Evolutionary conservation across 1,284 basidiomycete species (phyloP), one percentile per base, ranked within the genome.

Genomic region (Takashimella tepidaria): DNA sequence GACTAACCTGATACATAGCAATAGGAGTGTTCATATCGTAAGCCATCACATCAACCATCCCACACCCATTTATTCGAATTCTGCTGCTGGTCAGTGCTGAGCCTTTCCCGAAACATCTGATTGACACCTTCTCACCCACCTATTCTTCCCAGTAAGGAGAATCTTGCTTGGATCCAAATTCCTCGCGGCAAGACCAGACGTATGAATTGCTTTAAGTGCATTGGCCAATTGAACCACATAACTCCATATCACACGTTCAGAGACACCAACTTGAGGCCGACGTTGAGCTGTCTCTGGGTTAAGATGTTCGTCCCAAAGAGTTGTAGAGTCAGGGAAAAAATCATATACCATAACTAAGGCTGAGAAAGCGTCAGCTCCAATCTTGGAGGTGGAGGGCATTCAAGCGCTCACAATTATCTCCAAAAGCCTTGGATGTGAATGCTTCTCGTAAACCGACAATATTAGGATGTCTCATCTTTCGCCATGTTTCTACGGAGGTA

Each of bases 371-470:
- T 57, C 24, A 54, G 55, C n/a, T 19, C 1, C n/a, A n/a, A n/a
- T n/a, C n/a, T n/a, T n/a, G 16, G 37, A 31, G 5, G 12, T 6
- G 31, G 31, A 24, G 11, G 25, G n/a, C n/a, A n/a, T n/a, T n/a
- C n/a, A 21, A 10, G 3, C 11, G 80, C 85, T 56, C 66, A 93
- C 92, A 97, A 63, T 85, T 87, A 70, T 98, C 96, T 56, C 86
- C 85, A 74, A 98, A 99, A 0, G 89, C 85, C 42, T 88, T 83
- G 0, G 93, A 96, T 0, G 96, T 98, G 77, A 98, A 98, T 0
- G 95, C 96, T 74, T 98, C 96, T 45, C 84, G 83, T 6, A 98
- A 79, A 19, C 83, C 78, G 23, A 96, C 84, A 59, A 99, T 87
- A 64, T 84, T 86, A 0, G 96, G 92, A 77, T 98, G 93, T 19